Evolutionary conservation across 2,329 filamentous ascomycete genomes (phyloP).

Genomic region (Aureobasidium vineae): DNA sequence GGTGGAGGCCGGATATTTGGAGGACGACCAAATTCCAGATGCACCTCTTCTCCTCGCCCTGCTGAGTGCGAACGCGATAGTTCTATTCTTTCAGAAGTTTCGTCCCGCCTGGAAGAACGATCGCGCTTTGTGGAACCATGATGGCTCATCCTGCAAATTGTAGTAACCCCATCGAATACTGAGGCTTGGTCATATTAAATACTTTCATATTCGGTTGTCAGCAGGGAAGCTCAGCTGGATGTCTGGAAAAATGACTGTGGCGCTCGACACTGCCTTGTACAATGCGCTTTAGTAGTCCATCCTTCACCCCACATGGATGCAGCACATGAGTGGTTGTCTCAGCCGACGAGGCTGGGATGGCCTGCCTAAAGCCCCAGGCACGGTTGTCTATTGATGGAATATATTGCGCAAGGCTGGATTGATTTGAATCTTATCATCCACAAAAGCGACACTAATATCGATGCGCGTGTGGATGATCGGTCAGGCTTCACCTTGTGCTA

Average conservation of each 20-base stretch:
- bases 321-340: constrained; percentile 15
- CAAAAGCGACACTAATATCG: not conserved
- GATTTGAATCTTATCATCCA: not conserved
- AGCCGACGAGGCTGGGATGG: constrained; percentile 2
- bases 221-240: not conserved
- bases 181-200: not conserved
- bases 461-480: not conserved
- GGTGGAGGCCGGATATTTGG: not conserved
- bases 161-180: not conserved
- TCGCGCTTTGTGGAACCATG: not conserved
- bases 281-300: not conserved
- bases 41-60: not conserved
- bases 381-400: not conserved
- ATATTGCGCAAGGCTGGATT: not conserved
- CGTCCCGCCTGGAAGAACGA: not conserved
- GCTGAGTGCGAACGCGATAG: not conserved
- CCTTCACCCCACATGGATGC: not conserved
- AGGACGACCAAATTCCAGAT: not conserved
- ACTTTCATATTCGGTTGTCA: not conserved
- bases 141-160: not conserved
- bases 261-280: not conserved
- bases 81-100: not conserved
- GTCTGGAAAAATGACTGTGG: not conserved
- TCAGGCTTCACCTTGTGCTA: not conserved
- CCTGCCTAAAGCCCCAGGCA: not conserved